Percentiles rank a stretch among this genome's conserved stretches.
phyloP scores from a whole-genome alignment of 2,329 filamentous ascomycete species.

The Penicillium oxalicum region DNA sequence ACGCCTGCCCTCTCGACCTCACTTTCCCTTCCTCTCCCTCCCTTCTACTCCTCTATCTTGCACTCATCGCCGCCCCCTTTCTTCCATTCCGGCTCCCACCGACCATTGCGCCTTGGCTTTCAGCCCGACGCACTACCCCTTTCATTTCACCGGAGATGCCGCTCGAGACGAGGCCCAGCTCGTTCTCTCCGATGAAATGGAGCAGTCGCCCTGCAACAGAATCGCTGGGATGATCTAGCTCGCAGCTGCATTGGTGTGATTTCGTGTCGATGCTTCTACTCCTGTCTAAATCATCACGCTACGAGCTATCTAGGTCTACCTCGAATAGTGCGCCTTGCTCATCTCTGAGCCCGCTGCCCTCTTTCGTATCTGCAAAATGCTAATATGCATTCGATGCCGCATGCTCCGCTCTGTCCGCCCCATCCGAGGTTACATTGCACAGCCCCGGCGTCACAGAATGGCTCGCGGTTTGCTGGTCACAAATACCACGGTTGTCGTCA shows the following conservation, averaged over 20 bases:
- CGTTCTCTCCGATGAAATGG: constrained; percentile 2
- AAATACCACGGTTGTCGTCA: constrained; percentile 6
- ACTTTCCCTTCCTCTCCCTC: neutral
- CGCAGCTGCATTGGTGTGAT: constrained; percentile 4
- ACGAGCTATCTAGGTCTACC: constrained; percentile 10
- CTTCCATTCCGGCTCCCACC: constrained; percentile 3
- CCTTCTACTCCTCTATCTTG: constrained; percentile 11
- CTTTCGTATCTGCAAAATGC: constrained; percentile 3
- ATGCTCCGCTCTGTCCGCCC: constrained; percentile 4
- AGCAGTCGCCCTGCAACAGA: constrained; percentile 6
- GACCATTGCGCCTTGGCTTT: no score
- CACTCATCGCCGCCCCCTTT: constrained; percentile 11
- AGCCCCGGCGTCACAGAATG: constrained; percentile 7
- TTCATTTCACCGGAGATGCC: constrained; percentile 14
- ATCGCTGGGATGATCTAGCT: constrained; percentile 8
- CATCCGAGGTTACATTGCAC: constrained; percentile 9
- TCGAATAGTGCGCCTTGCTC: constrained; percentile 2
- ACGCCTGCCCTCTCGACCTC: constrained; percentile 4
- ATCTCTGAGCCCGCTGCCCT: constrained; percentile 4
- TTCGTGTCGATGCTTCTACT: constrained; percentile 4
- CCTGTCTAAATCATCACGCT: constrained; percentile 5
- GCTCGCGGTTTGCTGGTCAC: constrained; percentile 2
- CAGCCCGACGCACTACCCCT: constrained; percentile 9
- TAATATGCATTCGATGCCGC: constrained; percentile 1
- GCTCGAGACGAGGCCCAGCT: constrained; percentile 9